Base-by-base conservation (phyloP, 257 asterid genomes). In the Penstemon barbatus region DNA sequence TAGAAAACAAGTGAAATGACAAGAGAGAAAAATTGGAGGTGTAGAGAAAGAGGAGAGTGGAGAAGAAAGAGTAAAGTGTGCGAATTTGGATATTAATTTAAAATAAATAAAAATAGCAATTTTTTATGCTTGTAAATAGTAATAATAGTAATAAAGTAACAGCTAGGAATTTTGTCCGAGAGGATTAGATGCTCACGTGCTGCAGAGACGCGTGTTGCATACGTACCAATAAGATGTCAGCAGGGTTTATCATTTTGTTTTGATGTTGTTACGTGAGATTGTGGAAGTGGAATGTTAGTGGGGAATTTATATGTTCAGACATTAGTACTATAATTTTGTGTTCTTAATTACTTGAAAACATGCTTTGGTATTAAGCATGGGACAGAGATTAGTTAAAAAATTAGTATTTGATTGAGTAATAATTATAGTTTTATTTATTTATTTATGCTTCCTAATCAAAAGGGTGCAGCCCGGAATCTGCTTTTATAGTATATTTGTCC, bases 101-200 rank as follows among this genome's bases (percentile, higher is more conserved):
- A 5, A 54, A 42, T 5, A 39, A 66, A 56, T 1, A 5, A 7
- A 60, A 57, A 58, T 40, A 9, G n/a, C 8, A 5, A 44, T 36
- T 39, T 48, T 9, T n/a, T 37, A 73, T 76, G 79, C 80, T 77
- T 51, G 84, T 79, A 74, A 79, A 71, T 63, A 57, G 55, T 65
- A 49, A 25, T 1, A 25, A 25, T 25, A 25, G 33, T 25, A 25
- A 25, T 25, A 78, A 82, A 76, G 74, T 76, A 73, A 78, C 80
- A 75, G 85, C 77, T 79, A 79, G 79, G 83, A 74, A 75, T 75
- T 82, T 79, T 74, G 84, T 79, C 79, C 73, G 69, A 45, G 25
- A 4, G 61, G 55, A 43, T 33, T 53, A 0, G n/a, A 6, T 8
- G 3, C 33, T 15, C n/a, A 63, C 72, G 44, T 3, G 61, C 60